These are phyloP conservation scores for Agastache rugosa DNA, from an alignment of 257 asterid species.

Conservation along the genomic window DNA sequence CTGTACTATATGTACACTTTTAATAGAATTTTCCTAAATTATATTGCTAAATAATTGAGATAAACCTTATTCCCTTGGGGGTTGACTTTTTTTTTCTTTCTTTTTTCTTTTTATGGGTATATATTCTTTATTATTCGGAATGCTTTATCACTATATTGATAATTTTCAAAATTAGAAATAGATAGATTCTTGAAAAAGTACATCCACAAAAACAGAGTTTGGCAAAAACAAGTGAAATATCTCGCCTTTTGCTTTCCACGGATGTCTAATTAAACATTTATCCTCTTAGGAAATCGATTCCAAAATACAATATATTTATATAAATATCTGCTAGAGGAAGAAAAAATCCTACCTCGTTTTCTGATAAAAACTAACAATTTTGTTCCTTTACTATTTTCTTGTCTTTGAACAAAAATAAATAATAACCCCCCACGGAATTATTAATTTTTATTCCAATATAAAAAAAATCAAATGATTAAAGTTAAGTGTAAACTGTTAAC, in stretches of 20 bases:
- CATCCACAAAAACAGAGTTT: constrained; percentile 11
- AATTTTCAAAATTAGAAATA: constrained; percentile 15
- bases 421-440: too few relatives aligned
- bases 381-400: too few relatives aligned
- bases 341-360: background rate
- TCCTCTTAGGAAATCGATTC: background rate
- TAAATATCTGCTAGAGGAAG: background rate
- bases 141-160: background rate
- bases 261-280: background rate
- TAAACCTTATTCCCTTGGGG: background rate
- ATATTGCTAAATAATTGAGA: too few relatives aligned
- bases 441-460: background rate
- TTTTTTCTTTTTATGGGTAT: too few relatives aligned
- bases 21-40: too few relatives aligned
- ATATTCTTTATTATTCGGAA: background rate
- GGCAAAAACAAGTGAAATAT: constrained; percentile 15
- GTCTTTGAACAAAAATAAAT: too few relatives aligned
- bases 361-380: background rate
- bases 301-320: background rate
- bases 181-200: constrained; percentile 4
- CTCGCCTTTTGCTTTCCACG: constrained; percentile 2
- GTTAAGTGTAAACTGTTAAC: too few relatives aligned
- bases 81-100: constrained; percentile 7
- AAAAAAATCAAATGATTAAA: background rate
- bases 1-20: too few relatives aligned